Evolutionary conservation across 208 protist species (phyloP).

Genomic region (Trypanosoma caninum): DNA sequence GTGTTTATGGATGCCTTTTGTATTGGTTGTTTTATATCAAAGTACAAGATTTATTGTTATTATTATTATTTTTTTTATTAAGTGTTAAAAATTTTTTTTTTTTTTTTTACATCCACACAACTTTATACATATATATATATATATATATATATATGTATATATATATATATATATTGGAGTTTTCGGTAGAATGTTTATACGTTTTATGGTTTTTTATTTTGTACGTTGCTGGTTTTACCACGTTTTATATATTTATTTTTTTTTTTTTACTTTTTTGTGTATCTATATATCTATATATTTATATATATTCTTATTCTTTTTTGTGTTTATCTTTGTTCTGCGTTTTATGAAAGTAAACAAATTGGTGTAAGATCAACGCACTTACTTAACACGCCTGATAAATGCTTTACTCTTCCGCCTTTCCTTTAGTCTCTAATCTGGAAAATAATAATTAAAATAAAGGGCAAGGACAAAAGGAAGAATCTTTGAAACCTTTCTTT

Average conservation of each 20-base stretch:
- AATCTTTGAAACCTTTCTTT: conserved; percentile 1
- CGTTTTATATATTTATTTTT: conserved; percentile 9
- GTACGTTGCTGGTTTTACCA: not conserved
- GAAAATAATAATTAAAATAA: not conserved
- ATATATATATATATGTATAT: conserved; percentile 20
- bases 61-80: too few relatives aligned
- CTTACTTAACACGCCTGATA: too few relatives aligned
- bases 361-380: not conserved
- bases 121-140: conserved; percentile 11
- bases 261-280: conserved; percentile 15
- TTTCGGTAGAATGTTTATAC: conserved; percentile 9
- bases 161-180: conserved; percentile 24
- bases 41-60: too few relatives aligned
- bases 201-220: conserved; percentile 20
- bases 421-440: too few relatives aligned
- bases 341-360: not conserved
- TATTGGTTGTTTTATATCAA: too few relatives aligned
- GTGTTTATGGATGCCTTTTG: too few relatives aligned
- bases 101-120: too few relatives aligned
- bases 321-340: conserved; percentile 3
- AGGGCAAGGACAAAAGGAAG: not conserved
- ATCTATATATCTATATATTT: too few relatives aligned
- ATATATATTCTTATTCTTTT: conserved; percentile 10
- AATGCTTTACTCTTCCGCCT: too few relatives aligned
- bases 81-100: too few relatives aligned